These are phyloP conservation scores for Cyphellophora attinorum DNA, from an alignment of 2,329 filamentous ascomycete species.

Conservation along the genomic window DNA sequence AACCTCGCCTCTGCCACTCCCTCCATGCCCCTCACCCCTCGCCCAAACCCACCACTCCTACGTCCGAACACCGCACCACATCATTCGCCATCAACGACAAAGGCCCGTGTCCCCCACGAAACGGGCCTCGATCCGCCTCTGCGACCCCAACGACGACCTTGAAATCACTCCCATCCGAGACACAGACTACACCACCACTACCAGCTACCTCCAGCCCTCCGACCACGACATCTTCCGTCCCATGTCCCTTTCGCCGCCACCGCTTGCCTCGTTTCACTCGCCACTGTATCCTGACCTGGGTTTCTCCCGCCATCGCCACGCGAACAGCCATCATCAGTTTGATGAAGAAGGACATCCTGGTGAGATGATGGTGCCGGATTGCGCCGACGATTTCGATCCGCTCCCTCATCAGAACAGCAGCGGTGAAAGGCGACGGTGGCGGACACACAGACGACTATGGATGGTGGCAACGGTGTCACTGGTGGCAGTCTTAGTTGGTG, in stretches of 20 bases:
- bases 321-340: too few relatives aligned
- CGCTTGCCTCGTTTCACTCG: too few relatives aligned
- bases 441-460: not conserved
- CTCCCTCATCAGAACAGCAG: not conserved
- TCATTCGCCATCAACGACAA: not conserved
- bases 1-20: not conserved
- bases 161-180: too few relatives aligned
- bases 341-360: too few relatives aligned
- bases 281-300: too few relatives aligned
- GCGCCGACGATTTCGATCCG: not conserved
- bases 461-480: not conserved
- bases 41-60: not conserved
- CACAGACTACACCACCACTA: too few relatives aligned
- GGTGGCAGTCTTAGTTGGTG: not conserved
- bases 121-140: not conserved
- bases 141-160: not conserved
- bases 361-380: too few relatives aligned
- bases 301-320: not conserved
- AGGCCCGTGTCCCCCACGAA: not conserved
- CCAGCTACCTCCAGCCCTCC: too few relatives aligned
- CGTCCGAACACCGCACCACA: not conserved
- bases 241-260: too few relatives aligned
- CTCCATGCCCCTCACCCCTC: not conserved
- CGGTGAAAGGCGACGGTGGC: not conserved
- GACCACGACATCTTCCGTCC: too few relatives aligned